Conservation (phyloP, 2,329 filamentous ascomycete species). For the Colletotrichum orbiculare region DNA sequence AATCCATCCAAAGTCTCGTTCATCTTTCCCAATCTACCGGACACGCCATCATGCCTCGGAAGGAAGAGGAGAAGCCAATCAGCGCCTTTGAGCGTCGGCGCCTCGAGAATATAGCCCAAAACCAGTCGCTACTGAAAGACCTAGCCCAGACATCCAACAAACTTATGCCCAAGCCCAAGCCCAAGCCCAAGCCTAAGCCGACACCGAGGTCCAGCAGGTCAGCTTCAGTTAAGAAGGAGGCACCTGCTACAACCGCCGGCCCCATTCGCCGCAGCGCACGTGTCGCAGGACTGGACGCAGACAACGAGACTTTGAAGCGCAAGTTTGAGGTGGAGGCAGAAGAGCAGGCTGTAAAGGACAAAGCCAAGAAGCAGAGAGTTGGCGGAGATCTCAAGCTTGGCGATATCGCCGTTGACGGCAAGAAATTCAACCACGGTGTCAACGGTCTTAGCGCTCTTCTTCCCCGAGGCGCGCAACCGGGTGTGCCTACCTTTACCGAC, state of each 20-base stretch:
- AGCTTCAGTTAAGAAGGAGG: constrained; percentile 56
- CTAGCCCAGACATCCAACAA: constrained; percentile 78
- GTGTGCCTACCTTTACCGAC: constrained; percentile 86
- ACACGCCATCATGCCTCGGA: constrained; percentile 56
- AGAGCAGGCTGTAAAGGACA: constrained; percentile 51
- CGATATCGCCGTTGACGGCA: constrained; percentile 83
- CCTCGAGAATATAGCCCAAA: constrained; percentile 87
- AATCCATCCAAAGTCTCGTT: not conserved
- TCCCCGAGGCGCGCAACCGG: constrained; percentile 77
- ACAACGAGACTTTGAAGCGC: constrained; percentile 58
- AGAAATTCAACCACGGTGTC: constrained; percentile 76
- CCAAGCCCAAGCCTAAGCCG: constrained; percentile 58
- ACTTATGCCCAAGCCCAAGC: constrained; percentile 72
- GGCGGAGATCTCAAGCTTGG: constrained; percentile 74
- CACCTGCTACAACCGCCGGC: constrained; percentile 42
- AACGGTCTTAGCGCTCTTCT: constrained; percentile 73
- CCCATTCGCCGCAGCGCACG: constrained; percentile 69
- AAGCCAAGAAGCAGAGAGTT: constrained; percentile 68
- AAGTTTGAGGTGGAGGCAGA: constrained; percentile 63
- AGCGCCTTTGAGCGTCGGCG: constrained; percentile 90
- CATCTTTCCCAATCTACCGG: constrained; percentile 17
- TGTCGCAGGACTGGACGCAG: constrained; percentile 64
- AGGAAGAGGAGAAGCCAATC: constrained; percentile 58
- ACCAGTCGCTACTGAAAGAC: constrained; percentile 83
- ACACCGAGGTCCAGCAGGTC: constrained; percentile 41